Evolutionary conservation across 495 filamentous ascomycete genomes (phyloP).

Genomic region (Letharia columbiana): DNA sequence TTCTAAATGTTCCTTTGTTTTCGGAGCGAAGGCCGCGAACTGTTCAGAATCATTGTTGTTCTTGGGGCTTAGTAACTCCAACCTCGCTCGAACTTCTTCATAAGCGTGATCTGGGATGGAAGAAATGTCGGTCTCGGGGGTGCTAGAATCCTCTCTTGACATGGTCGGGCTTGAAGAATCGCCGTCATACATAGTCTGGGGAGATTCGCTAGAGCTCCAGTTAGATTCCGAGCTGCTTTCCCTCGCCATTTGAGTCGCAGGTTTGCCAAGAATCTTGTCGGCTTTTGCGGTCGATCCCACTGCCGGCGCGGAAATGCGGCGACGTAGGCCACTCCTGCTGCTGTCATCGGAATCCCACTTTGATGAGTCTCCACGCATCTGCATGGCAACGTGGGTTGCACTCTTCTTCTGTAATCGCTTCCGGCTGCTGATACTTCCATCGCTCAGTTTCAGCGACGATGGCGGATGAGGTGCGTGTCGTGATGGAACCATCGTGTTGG

Average conservation of each 20-base stretch:
- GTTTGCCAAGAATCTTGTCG: slow-evolving; percentile 23
- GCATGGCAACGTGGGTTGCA: slow-evolving; percentile 25
- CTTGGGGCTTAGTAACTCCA: slow-evolving; percentile 27
- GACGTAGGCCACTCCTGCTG: slow-evolving; percentile 7
- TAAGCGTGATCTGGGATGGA: slow-evolving; percentile 27
- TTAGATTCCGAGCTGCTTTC: slow-evolving; percentile 25
- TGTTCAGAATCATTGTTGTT: slow-evolving; percentile 12
- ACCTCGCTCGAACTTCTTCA: slow-evolving; percentile 25
- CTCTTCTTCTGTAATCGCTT: slow-evolving; percentile 22
- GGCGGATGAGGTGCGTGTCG: slow-evolving; percentile 26
- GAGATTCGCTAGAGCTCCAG: slow-evolving; percentile 28
- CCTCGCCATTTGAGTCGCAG: slow-evolving; percentile 21
- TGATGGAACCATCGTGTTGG: slow-evolving; percentile 26
- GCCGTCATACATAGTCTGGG: slow-evolving; percentile 19
- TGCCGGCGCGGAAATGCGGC: slow-evolving; percentile 21
- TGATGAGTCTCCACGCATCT: slow-evolving; percentile 18
- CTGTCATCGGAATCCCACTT: slow-evolving; percentile 8
- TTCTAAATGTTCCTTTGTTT: slow-evolving; percentile 4
- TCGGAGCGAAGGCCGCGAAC: slow-evolving; percentile 1
- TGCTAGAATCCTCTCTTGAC: slow-evolving; percentile 22
- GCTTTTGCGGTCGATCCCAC: slow-evolving; percentile 22
- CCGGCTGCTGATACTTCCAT: slow-evolving; percentile 19
- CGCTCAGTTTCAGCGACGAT: slow-evolving; percentile 14
- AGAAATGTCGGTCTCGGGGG: slow-evolving; percentile 26
- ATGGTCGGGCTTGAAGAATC: slow-evolving; percentile 23